phyloP scores from a whole-genome alignment of 495 filamentous ascomycete genomes.

The Penicillium bialowiezense region DNA sequence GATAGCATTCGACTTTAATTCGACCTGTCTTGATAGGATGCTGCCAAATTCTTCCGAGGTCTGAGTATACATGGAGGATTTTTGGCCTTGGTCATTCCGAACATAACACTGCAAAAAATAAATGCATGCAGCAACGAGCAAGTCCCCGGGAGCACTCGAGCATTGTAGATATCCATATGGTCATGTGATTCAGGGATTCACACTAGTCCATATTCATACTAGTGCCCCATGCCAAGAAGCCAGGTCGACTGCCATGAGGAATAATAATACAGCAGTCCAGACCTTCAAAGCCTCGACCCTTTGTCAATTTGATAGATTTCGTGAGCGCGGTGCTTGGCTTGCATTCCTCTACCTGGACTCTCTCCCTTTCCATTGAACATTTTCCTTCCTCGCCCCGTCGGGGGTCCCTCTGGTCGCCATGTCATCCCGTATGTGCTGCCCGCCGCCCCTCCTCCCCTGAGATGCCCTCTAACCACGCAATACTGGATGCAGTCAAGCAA shows the following conservation, averaged over 20 bases:
- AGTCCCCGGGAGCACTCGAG: too few species aligned
- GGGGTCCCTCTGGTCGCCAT: constrained; percentile 51
- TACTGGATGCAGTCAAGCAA: constrained; percentile 74
- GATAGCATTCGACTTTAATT: too few species aligned
- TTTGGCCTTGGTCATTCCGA: too few species aligned
- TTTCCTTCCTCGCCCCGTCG: constrained; percentile 26
- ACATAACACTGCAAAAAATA: too few species aligned
- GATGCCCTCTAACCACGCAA: constrained; percentile 19
- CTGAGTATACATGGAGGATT: too few species aligned
- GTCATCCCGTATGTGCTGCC: constrained; percentile 61
- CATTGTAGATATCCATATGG: too few species aligned
- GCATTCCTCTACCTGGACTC: constrained; percentile 3
- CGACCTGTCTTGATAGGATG: too few species aligned
- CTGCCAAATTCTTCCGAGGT: too few species aligned
- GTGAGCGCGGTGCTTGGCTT: constrained; percentile 9
- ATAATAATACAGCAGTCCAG: constrained; percentile 29
- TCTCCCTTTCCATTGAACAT: constrained; percentile 15
- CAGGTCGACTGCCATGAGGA: constrained; percentile 31
- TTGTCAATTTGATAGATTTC: constrained; percentile 9
- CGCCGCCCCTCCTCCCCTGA: constrained; percentile 33
- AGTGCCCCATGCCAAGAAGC: constrained; percentile 28
- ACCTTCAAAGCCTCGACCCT: constrained; percentile 12
- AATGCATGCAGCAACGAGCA: too few species aligned
- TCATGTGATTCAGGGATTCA: neutral
- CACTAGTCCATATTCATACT: constrained; percentile 9